Percentiles rank a stretch among this genome's conserved stretches.
phyloP scores from a whole-genome alignment of 2,329 filamentous ascomycete species.

The Aspergillus transmontanensis region DNA sequence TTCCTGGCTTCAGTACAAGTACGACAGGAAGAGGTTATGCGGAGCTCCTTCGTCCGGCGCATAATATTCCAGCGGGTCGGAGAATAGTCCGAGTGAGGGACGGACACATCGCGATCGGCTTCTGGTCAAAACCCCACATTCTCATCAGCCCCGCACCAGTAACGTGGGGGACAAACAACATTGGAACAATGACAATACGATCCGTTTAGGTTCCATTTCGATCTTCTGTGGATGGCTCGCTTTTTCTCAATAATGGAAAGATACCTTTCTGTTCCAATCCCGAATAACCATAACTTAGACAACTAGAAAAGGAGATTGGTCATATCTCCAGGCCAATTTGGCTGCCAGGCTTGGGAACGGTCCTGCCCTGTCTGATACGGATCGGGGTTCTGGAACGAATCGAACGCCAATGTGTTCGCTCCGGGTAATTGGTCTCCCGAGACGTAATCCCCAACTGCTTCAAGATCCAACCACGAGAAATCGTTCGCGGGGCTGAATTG shows the following conservation, averaged over 20 bases:
- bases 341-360: conserved; percentile 40
- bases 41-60: background rate
- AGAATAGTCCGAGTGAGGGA: conserved; percentile 25
- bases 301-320: conserved; percentile 38
- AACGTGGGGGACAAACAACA: background rate
- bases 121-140: conserved; percentile 24
- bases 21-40: background rate
- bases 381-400: conserved; percentile 37
- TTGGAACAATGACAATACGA: background rate
- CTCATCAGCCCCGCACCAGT: conserved; percentile 14
- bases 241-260: background rate
- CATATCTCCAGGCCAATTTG: conserved; percentile 46
- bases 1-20: background rate
- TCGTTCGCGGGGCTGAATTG: conserved; percentile 54
- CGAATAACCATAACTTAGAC: background rate
- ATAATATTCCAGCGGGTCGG: conserved; percentile 20
- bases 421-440: conserved; percentile 46
- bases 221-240: background rate
- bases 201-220: background rate
- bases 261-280: background rate
- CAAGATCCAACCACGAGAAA: conserved; percentile 65
- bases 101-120: conserved; percentile 21
- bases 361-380: conserved; percentile 34
- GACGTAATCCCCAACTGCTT: conserved; percentile 61
- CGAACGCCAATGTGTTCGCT: conserved; percentile 37